A percentile compares a stretch with the other conserved stretches of the same genome.
phyloP scores from a whole-genome alignment of 2,329 filamentous ascomycete species.

The Aspergillus sp. region DNA sequence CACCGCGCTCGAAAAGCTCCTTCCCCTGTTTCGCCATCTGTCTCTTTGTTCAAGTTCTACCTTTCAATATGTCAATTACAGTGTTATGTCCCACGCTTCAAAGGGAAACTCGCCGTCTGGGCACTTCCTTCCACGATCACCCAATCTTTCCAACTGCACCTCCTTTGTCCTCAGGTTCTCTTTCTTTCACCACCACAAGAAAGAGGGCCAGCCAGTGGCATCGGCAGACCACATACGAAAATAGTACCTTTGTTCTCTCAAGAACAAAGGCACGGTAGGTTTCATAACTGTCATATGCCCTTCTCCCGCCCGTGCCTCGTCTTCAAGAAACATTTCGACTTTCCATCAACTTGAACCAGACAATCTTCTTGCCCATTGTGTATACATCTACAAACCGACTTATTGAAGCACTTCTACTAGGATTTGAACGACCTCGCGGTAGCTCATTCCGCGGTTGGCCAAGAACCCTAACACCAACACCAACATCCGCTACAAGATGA shows the following conservation, averaged over 20 bases:
- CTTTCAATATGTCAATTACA: conserved; percentile 2
- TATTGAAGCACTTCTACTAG: neutral
- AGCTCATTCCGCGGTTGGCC: neutral
- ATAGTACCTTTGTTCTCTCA: conserved; percentile 12
- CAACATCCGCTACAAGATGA: neutral
- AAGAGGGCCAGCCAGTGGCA: neutral
- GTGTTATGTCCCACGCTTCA: neutral
- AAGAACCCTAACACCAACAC: neutral
- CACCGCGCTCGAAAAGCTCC: neutral
- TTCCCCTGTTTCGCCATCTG: neutral
- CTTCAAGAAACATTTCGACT: neutral
- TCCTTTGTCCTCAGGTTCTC: conserved; percentile 9
- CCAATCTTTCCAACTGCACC: neutral
- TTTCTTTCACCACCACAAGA: neutral
- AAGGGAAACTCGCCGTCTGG: neutral
- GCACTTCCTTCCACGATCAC: neutral
- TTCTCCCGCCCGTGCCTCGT: neutral
- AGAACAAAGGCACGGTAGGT: conserved; percentile 5
- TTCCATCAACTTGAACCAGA: neutral
- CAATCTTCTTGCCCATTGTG: neutral
- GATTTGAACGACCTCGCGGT: neutral
- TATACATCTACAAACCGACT: neutral
- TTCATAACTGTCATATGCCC: conserved; percentile 6
- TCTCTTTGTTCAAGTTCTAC: neutral
- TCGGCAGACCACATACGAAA: neutral